Evolutionary conservation across 129 eudicot genomes (phyloP).

Genomic region (Arctium lappa): DNA sequence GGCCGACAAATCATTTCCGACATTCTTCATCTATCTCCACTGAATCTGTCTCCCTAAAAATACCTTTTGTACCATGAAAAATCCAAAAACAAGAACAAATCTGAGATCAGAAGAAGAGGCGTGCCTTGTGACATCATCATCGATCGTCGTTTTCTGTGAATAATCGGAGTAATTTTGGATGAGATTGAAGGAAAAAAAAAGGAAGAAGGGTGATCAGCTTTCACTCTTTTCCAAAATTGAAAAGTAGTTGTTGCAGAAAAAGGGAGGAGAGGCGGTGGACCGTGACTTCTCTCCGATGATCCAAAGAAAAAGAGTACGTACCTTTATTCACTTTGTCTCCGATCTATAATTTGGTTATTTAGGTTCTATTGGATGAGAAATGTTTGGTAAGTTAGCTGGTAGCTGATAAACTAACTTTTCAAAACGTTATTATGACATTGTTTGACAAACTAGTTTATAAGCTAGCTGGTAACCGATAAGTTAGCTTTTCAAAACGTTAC

Average conservation of each 20-base stretch:
- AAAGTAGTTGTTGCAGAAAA: constrained; percentile 6
- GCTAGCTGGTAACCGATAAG: too few species aligned
- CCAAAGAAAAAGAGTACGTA: background rate
- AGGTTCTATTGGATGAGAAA: too few species aligned
- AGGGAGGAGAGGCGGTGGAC: constrained; percentile 35
- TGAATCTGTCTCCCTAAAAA: constrained; percentile 25
- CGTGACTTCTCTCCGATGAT: constrained; percentile 32
- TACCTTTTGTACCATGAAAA: constrained; percentile 21
- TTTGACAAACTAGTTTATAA: too few species aligned
- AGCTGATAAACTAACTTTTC: too few species aligned
- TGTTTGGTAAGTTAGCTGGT: too few species aligned
- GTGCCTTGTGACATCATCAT: constrained; percentile 39
- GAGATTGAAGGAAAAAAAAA: background rate
- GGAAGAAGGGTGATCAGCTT: constrained; percentile 38
- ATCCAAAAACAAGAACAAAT: constrained; percentile 12
- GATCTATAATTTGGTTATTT: background rate
- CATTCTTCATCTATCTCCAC: constrained; percentile 7
- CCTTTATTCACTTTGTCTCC: constrained; percentile 52
- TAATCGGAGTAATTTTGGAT: background rate
- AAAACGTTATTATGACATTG: too few species aligned
- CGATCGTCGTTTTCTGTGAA: constrained; percentile 29
- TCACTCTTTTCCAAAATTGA: constrained; percentile 32
- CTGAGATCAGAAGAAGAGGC: constrained; percentile 15
- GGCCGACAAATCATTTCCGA: constrained; percentile 60
- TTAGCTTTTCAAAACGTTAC: too few species aligned